Conservation (phyloP, 306 rosid species). For the Parietaria judaica region DNA sequence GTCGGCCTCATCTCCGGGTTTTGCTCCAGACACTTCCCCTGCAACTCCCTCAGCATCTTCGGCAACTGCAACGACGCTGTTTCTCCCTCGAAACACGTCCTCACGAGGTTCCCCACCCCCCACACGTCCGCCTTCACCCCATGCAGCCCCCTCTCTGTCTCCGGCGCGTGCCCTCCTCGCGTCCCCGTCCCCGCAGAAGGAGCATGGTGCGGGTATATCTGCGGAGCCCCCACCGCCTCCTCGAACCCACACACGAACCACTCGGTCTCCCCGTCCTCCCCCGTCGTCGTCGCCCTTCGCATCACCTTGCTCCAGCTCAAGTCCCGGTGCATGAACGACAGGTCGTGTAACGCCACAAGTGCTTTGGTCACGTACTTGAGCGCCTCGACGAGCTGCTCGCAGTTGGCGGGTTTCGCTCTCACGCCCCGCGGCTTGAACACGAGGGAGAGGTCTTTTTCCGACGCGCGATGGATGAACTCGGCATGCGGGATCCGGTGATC, state of each 20-base stretch:
- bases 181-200: conserved; percentile 14
- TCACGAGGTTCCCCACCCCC: conserved; percentile 75
- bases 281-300: conserved; percentile 33
- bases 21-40: conserved; percentile 73
- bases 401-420: conserved; percentile 37
- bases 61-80: conserved; percentile 55
- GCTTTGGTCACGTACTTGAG: conserved; percentile 77
- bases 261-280: conserved; percentile 35
- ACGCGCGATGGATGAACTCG: conserved; percentile 30
- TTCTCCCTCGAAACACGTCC: conserved; percentile 26
- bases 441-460: conserved; percentile 38
- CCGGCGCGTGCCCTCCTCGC: conserved; percentile 68
- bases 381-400: conserved; percentile 61
- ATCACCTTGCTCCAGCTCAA: conserved; percentile 73
- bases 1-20: conserved; percentile 86
- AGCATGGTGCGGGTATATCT: conserved; percentile 35
- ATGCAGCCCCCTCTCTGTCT: conserved; percentile 81
- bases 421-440: conserved; percentile 74
- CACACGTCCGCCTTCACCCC: conserved; percentile 95
- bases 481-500: conserved; percentile 80
- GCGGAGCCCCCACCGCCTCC: conserved; percentile 77
- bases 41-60: conserved; percentile 76
- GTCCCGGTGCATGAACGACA: conserved; percentile 89
- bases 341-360: conserved; percentile 72
- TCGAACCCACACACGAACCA: conserved; percentile 86